These are phyloP conservation scores for Penstemon eatonii DNA, from an alignment of 257 asterid species.

Conservation along the genomic window DNA sequence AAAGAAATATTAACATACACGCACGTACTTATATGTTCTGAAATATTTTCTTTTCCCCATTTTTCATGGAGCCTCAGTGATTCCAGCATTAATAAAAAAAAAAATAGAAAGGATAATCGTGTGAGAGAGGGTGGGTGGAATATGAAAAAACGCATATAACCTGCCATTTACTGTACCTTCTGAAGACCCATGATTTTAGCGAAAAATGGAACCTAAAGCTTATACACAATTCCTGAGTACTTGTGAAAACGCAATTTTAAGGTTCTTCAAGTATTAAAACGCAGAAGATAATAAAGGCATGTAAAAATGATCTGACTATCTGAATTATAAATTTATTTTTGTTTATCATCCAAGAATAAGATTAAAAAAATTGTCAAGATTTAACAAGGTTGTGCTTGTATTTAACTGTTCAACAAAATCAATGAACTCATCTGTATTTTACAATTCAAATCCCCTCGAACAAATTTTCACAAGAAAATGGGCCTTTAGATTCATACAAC, in stretches of 20 bases:
- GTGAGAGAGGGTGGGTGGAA: too few species aligned
- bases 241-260: neutral
- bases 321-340: neutral
- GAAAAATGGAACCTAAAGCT: neutral
- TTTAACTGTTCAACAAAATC: neutral
- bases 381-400: conserved; percentile 4
- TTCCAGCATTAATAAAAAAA: neutral
- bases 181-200: conserved; percentile 7
- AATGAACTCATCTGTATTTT: neutral
- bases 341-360: conserved; percentile 22
- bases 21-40: too few species aligned
- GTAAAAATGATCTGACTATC: conserved; percentile 7
- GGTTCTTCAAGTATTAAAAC: neutral
- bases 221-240: conserved; percentile 1
- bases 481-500: conserved; percentile 25
- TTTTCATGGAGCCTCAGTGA: neutral
- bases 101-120: neutral
- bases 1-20: neutral
- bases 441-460: neutral
- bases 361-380: conserved; percentile 4
- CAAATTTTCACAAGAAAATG: conserved; percentile 6
- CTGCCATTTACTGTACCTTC: conserved; percentile 6
- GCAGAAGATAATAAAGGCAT: conserved; percentile 9
- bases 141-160: neutral
- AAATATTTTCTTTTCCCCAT: neutral